Evolutionary conservation across 495 filamentous ascomycete species (phyloP).

Genomic region (Lophiostoma macrostomum): DNA sequence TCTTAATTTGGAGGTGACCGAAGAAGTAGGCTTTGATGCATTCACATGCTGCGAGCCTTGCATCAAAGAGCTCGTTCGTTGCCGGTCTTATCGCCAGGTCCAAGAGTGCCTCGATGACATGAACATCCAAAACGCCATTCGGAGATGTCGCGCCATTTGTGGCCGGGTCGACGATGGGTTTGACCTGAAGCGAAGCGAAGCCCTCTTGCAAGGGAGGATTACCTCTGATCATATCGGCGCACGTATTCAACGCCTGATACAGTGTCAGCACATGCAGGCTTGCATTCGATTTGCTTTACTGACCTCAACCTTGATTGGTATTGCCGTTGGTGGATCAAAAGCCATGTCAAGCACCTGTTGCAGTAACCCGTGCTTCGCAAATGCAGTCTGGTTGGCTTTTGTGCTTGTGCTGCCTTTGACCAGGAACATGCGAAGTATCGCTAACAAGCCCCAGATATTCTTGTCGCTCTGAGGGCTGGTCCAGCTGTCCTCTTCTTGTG

Average conservation of each 20-base stretch:
- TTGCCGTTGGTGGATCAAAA: slow-evolving; percentile 71
- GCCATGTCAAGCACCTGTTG: slow-evolving; percentile 78
- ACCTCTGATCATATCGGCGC: slow-evolving; percentile 82
- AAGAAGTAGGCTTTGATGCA: slow-evolving; percentile 91
- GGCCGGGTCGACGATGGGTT: slow-evolving; percentile 48
- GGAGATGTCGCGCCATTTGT: slow-evolving; percentile 46
- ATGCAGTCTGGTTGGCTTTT: slow-evolving; percentile 77
- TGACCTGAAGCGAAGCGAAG: slow-evolving; percentile 81
- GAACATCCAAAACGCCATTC: slow-evolving; percentile 61
- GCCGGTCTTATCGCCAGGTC: slow-evolving; percentile 74
- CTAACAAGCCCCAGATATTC: slow-evolving; percentile 86
- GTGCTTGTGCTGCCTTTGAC: slow-evolving; percentile 76
- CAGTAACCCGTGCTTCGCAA: slow-evolving; percentile 77
- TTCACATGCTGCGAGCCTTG: slow-evolving; percentile 78
- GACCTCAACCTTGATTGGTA: slow-evolving; percentile 79
- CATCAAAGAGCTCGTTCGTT: slow-evolving; percentile 66
- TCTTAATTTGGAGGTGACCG: slow-evolving; percentile 70
- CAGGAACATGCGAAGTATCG: slow-evolving; percentile 81
- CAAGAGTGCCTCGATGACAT: slow-evolving; percentile 91
- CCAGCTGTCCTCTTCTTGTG: slow-evolving; percentile 65
- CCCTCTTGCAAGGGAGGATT: slow-evolving; percentile 76
- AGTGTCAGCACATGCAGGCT: slow-evolving; percentile 12
- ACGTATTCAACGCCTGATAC: slow-evolving; percentile 70
- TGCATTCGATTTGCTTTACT: slow-evolving; percentile 21
- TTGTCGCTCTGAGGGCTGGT: slow-evolving; percentile 75